Evolutionary conservation across 768 basidiomycete species (phyloP).

Genomic region (Clitopilus hobsonii): DNA sequence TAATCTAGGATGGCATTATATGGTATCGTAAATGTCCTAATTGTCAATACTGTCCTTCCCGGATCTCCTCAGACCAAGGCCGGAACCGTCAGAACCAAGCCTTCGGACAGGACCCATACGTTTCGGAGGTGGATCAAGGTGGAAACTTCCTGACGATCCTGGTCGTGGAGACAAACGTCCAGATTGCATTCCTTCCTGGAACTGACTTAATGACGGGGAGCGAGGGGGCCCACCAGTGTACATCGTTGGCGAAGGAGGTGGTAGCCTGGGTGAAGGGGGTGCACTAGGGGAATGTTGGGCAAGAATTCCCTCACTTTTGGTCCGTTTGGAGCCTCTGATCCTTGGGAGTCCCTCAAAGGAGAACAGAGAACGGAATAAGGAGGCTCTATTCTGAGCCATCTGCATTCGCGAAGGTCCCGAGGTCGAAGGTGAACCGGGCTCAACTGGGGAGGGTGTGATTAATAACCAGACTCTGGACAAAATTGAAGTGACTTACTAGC

Average conservation of each 20-base stretch:
- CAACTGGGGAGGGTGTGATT: constrained; percentile 18
- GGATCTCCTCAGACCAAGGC: background rate
- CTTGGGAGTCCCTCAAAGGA: constrained; percentile 35
- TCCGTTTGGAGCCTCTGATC: constrained; percentile 38
- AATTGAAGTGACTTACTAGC: constrained; percentile 30
- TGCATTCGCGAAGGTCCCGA: constrained; percentile 17
- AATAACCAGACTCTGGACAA: constrained; percentile 1
- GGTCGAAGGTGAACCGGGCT: constrained; percentile 35
- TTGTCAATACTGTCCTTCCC: background rate
- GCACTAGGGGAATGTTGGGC: constrained; percentile 52
- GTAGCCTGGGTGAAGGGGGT: constrained; percentile 26
- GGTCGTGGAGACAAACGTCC: background rate
- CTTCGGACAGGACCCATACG: background rate
- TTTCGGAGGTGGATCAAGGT: background rate
- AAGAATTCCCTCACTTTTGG: constrained; percentile 63
- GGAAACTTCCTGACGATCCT: background rate
- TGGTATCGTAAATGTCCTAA: background rate
- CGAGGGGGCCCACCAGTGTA: background rate
- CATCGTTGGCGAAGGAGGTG: constrained; percentile 22
- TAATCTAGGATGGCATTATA: background rate
- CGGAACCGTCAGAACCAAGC: background rate
- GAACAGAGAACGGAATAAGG: constrained; percentile 66
- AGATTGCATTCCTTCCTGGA: background rate
- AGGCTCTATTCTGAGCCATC: constrained; percentile 34
- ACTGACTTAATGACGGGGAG: background rate